Evolutionary conservation across 768 basidiomycete species (phyloP), one percentile per base, ranked within the genome.

Genomic region (Hericium coralloides): DNA sequence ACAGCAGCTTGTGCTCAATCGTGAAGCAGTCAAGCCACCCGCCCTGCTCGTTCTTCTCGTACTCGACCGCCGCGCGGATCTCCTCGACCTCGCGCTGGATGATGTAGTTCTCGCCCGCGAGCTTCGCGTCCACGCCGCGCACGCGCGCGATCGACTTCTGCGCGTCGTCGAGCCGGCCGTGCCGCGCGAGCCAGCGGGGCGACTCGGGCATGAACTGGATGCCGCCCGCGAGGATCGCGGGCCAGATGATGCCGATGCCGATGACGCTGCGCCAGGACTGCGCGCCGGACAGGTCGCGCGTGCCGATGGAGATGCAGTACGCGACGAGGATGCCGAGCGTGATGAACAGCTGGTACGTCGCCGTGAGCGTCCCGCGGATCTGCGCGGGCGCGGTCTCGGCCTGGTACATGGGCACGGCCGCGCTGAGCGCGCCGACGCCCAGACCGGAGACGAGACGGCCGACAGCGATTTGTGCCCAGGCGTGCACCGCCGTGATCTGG

Each of bases 1-100:
- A 89, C 1, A 82, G 73, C 4, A 77, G 78, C 71, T 82, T 86
- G 67, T 80, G 75, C 39, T 64, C 55, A 0, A 74, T 72, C 56
- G 65, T 70, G 73, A 89, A 88, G 67, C 85, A 86, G 57, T 85
- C 83, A 17, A 81, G 56, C 87, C 87, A 89, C 5, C 81, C 79
- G 3, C 74, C 76, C 58, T 68, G 72, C 39, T 75, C 62, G 17
- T 67, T 61, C 31, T 68, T 67, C 66, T 87, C 84, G 59, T 72
- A 69, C 58, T 81, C 77, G 23, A 83, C 66, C 38, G 77, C 78
- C 25, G 67, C 67, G 14, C 68, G 65, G 56, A 89, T 87, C 63
- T 85, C 84, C 41, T 81, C 74, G 22, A 69, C 70, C 65, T 82
- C 80, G 5, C 72, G 69, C 43, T 68, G 63, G 43, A 83, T 73